phyloP scores from a whole-genome alignment of 2,329 filamentous ascomycete genomes.

The Penicillium nordicum region DNA sequence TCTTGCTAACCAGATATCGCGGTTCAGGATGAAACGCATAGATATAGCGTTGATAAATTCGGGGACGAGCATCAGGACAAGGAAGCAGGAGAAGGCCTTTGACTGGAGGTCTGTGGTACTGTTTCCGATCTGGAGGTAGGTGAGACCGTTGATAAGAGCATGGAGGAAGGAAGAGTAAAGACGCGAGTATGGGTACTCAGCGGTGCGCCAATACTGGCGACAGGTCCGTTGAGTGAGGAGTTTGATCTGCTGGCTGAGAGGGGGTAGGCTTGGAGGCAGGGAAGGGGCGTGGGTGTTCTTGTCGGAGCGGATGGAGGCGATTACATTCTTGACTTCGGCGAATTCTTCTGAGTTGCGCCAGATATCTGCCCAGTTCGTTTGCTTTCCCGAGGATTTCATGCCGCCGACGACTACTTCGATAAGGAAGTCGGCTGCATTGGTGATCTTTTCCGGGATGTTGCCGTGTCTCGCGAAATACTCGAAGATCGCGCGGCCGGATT shows the following conservation, averaged over 20 bases:
- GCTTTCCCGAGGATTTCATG: constrained; percentile 47
- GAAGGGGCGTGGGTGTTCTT: constrained; percentile 35
- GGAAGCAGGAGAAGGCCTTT: constrained; percentile 65
- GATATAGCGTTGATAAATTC: constrained; percentile 68
- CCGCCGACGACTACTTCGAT: constrained; percentile 58
- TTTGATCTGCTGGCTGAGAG: constrained; percentile 57
- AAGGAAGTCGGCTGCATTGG: constrained; percentile 60
- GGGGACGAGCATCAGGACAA: constrained; percentile 61
- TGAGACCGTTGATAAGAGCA: constrained; percentile 70
- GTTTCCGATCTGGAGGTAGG: constrained; percentile 65
- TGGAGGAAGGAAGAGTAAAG: constrained; percentile 65
- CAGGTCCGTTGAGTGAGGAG: constrained; percentile 67
- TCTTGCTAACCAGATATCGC: constrained; percentile 64
- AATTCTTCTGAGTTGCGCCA: constrained; percentile 63
- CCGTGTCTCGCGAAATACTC: constrained; percentile 63
- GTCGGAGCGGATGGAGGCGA: constrained; percentile 56
- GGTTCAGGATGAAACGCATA: constrained; percentile 67
- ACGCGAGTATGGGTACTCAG: constrained; percentile 70
- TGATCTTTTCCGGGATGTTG: constrained; percentile 57
- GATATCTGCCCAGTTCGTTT: constrained; percentile 65
- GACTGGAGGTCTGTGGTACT: constrained; percentile 64
- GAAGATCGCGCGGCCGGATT: constrained; percentile 59
- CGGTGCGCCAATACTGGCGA: constrained; percentile 67
- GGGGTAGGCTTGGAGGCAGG: constrained; percentile 37
- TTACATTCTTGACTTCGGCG: constrained; percentile 56